These are phyloP conservation scores for Ailanthus altissimus DNA, from an alignment of 345 rosid species.

Conservation along the genomic window DNA sequence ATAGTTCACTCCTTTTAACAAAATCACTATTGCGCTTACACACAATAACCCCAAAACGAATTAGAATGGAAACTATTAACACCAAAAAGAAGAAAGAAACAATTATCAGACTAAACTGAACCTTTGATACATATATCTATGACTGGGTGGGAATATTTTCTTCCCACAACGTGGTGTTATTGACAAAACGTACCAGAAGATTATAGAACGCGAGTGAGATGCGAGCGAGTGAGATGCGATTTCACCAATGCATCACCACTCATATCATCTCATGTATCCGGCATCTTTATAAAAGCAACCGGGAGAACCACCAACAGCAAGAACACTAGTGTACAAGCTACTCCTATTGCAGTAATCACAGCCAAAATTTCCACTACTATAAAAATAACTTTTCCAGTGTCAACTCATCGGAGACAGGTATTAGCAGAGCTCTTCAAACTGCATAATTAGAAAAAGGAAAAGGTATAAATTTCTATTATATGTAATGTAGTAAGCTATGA, in stretches of 20 bases:
- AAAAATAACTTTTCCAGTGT: constrained; percentile 33
- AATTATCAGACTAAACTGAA: constrained; percentile 17
- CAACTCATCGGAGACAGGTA: constrained; percentile 31
- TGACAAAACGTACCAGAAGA: constrained; percentile 37
- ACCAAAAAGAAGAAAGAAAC: constrained; percentile 12
- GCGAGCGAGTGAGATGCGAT: no score
- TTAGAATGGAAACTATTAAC: constrained; percentile 23
- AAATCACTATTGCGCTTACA: constrained; percentile 33
- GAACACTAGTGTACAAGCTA: constrained; percentile 53
- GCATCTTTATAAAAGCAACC: constrained; percentile 34
- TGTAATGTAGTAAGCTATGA: background rate
- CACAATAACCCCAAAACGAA: constrained; percentile 29
- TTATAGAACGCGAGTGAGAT: constrained; percentile 22
- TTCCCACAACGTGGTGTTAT: constrained; percentile 38
- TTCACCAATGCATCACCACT: constrained; percentile 33
- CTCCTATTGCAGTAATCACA: constrained; percentile 42
- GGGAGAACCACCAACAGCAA: constrained; percentile 34
- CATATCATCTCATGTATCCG: constrained; percentile 38
- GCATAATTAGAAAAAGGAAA: constrained; percentile 16
- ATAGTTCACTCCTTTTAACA: constrained; percentile 22
- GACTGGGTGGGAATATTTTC: constrained; percentile 27
- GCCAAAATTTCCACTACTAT: constrained; percentile 33
- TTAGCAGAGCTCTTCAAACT: constrained; percentile 39
- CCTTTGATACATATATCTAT: constrained; percentile 45
- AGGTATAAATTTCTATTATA: background rate